Evolutionary conservation across 164 flowering plant species (phyloP).

Genomic region (Cinnamomum micranthum): DNA sequence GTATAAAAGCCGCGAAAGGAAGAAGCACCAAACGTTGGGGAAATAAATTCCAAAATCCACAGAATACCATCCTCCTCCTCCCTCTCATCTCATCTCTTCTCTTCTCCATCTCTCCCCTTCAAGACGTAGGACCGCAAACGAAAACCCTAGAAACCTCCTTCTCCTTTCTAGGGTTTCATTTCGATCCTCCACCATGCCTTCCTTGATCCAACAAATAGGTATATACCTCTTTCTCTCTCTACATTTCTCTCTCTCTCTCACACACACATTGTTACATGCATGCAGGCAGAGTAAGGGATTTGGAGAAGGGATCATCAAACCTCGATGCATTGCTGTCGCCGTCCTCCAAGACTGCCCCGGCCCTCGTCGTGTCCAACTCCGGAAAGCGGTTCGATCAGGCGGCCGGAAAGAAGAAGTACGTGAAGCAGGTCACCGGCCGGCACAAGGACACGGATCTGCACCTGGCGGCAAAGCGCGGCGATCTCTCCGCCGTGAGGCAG

Average conservation of each 20-base stretch:
- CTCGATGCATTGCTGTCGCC: not conserved
- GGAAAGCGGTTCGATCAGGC: slow-evolving; percentile 65
- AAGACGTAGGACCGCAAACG: not conserved
- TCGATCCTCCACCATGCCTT: too few species aligned
- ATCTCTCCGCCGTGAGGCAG: slow-evolving; percentile 51
- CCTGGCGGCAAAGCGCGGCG: slow-evolving; percentile 70
- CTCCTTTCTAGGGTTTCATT: not conserved
- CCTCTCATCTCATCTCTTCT: too few species aligned
- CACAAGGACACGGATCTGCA: slow-evolving; percentile 86
- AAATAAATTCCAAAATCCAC: too few species aligned
- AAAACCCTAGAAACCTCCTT: not conserved
- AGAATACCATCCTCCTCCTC: too few species aligned
- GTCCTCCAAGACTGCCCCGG: slow-evolving; percentile 27
- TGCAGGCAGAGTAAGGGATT: not conserved
- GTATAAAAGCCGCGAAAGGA: not conserved
- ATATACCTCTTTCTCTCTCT: not conserved
- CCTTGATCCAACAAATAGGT: too few species aligned
- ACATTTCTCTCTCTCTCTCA: not conserved
- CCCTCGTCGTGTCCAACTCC: slow-evolving; percentile 48
- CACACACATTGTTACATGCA: not conserved
- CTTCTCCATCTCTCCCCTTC: too few species aligned
- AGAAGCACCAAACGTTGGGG: not conserved
- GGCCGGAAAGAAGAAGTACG: slow-evolving; percentile 66
- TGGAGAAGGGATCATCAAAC: not conserved
- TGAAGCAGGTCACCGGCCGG: slow-evolving; percentile 82